Evolutionary conservation across 2,329 filamentous ascomycete genomes (phyloP).

Genomic region (Xylaria sp.): DNA sequence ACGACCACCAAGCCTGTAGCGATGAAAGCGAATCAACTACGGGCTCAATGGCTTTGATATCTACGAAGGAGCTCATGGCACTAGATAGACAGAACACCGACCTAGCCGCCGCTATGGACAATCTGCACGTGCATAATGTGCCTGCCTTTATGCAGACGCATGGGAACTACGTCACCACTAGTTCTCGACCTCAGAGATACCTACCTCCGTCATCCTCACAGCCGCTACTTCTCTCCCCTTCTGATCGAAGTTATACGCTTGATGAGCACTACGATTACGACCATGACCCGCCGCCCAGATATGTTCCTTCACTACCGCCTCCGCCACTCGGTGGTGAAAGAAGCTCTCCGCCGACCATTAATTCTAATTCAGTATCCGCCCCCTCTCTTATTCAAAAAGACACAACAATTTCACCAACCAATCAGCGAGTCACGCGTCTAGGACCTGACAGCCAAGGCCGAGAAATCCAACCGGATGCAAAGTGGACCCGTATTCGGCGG

Average conservation of each 20-base stretch:
- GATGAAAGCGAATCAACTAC: slow-evolving; percentile 50
- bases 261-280: slow-evolving; percentile 42
- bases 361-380: slow-evolving; percentile 44
- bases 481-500: slow-evolving; percentile 69
- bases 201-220: slow-evolving; percentile 52
- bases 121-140: slow-evolving; percentile 55
- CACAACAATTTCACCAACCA: slow-evolving; percentile 23
- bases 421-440: slow-evolving; percentile 53
- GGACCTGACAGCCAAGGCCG: slow-evolving; percentile 68
- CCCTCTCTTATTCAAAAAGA: slow-evolving; percentile 43
- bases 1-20: slow-evolving; percentile 53
- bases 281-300: slow-evolving; percentile 55
- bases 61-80: slow-evolving; percentile 64
- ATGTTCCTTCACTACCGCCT: slow-evolving; percentile 53
- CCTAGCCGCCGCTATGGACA: slow-evolving; percentile 56
- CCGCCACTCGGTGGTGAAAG: slow-evolving; percentile 43
- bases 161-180: slow-evolving; percentile 53
- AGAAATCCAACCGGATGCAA: slow-evolving; percentile 66
- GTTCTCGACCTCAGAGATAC: slow-evolving; percentile 51
- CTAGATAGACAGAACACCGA: slow-evolving; percentile 57
- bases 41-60: slow-evolving; percentile 61
- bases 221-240: slow-evolving; percentile 52
- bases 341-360: slow-evolving; percentile 48
- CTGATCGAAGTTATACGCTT: slow-evolving; percentile 42
- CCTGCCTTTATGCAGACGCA: slow-evolving; percentile 33